phyloP scores from a whole-genome alignment of 1,284 basidiomycete genomes.

The Ganoderma multipileum region DNA sequence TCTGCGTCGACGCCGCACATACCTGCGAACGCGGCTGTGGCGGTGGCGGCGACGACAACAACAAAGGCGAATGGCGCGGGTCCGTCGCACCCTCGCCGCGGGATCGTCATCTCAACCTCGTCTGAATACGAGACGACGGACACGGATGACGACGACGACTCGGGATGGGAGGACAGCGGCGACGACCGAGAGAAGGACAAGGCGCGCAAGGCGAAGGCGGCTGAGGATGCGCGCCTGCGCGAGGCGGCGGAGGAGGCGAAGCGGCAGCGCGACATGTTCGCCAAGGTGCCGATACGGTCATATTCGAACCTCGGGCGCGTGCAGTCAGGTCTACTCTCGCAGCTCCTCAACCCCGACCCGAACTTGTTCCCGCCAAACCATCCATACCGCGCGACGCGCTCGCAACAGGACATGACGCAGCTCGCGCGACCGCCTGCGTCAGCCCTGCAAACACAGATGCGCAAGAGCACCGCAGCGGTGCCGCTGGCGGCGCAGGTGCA shows the following conservation, averaged over 20 bases:
- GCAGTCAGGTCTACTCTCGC: slow-evolving; percentile 65
- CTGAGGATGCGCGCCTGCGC: slow-evolving; percentile 44
- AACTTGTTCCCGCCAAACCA: slow-evolving; percentile 62
- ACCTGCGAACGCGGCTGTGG: background rate
- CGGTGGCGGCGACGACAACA: slow-evolving; percentile 18
- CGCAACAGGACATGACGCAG: slow-evolving; percentile 54
- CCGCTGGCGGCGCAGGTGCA: slow-evolving; percentile 67
- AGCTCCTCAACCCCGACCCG: slow-evolving; percentile 75
- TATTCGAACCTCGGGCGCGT: slow-evolving; percentile 65
- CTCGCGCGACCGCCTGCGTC: slow-evolving; percentile 26
- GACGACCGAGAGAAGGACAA: slow-evolving; percentile 37
- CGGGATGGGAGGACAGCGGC: slow-evolving; percentile 57
- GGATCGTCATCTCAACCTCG: slow-evolving; percentile 41
- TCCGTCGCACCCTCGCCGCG: slow-evolving; percentile 34
- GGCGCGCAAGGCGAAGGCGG: slow-evolving; percentile 34
- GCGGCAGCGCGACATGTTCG: slow-evolving; percentile 78
- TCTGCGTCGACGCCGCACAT: slow-evolving; percentile 5
- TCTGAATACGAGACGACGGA: slow-evolving; percentile 56
- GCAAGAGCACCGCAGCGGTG: slow-evolving; percentile 71
- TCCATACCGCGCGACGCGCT: slow-evolving; percentile 60
- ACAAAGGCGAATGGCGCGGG: slow-evolving; percentile 15
- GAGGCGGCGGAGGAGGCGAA: slow-evolving; percentile 68
- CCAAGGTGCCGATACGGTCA: slow-evolving; percentile 73
- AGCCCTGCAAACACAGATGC: slow-evolving; percentile 57
- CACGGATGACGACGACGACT: slow-evolving; percentile 57